Base-by-base conservation (phyloP, 805 yeast genomes). In the Candida vaughaniae region DNA sequence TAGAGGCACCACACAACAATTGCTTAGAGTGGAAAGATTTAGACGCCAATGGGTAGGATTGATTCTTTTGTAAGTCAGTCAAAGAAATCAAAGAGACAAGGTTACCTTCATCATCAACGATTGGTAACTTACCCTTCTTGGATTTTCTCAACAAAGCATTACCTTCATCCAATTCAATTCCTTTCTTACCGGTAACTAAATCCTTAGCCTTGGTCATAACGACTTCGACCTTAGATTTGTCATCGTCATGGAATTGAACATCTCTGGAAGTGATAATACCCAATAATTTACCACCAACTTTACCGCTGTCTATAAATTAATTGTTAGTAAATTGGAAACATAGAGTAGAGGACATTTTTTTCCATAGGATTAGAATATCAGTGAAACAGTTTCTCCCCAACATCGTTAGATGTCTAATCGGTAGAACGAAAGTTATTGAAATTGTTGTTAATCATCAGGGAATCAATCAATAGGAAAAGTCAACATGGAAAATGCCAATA, bases 341-440 rank as follows among this genome's bases (percentile, higher is more conserved):
- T 20, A 8, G 10, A n/a, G n/a, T n/a, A n/a, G n/a, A n/a, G n/a
- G n/a, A n/a, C 25, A 20, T 11, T 18, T 16, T 22, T 10, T 28
- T 11, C 9, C 10, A 6, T 27, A 27, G 36, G 14, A 14, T 19
- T 28, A 10, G 17, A 18, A 18, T n/a, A 52, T 44, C 48, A 44
- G 49, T 26, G 25, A 38, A 35, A 16, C 25, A 36, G 30, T 18
- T 61, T 82, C 53, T 89, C 97, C 95, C 68, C 96, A 88, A 78
- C 95, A 85, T 89, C 93, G 95, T 84, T 82, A 81, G 93, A 85
- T 84, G 95, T 56, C 62, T 67, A 40, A 60, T 83, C 96, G 95
- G 98, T 83, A 91, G 99, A 91, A 91, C 98, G 99, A 91, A 91
- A 91, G 98, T 91, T 89, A 86, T 74, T n/a, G 63, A 60, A 62